A percentile compares a stretch with the other conserved stretches of the same genome.
Evolutionary conservation across 331 rosid species (phyloP).

Genomic region (Malus hybrid): DNA sequence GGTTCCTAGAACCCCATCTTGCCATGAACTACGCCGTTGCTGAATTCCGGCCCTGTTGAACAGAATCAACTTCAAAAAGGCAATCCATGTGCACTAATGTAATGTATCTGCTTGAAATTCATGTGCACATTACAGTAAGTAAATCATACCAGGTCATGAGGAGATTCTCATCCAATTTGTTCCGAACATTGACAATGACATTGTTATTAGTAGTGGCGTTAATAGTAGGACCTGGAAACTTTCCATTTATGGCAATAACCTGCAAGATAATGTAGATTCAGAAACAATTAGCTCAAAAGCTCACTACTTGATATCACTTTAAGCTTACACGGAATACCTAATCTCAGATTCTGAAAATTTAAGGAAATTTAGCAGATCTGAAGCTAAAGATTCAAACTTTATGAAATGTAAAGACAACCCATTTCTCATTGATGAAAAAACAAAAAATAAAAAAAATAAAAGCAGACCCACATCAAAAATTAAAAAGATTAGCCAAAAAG

Average conservation of each 20-base stretch:
- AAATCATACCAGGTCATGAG: conserved; percentile 74
- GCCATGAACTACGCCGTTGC: conserved; percentile 89
- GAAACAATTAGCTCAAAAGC: not conserved
- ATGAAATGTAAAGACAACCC: conserved; percentile 23
- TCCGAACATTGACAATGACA: conserved; percentile 71
- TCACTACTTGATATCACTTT: conserved; percentile 2
- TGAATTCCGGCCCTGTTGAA: conserved; percentile 84
- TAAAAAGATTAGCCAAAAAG: not conserved
- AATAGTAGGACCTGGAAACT: conserved; percentile 85
- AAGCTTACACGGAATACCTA: conserved; percentile 12
- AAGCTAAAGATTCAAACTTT: conserved; percentile 36
- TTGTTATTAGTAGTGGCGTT: conserved; percentile 89
- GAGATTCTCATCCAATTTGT: conserved; percentile 85
- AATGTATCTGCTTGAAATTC: not conserved
- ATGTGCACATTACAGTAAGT: conserved; percentile 6
- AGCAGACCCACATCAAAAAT: conserved; percentile 10
- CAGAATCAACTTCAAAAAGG: conserved; percentile 8
- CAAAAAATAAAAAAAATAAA: not conserved
- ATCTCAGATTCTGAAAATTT: not conserved
- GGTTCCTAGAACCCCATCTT: conserved; percentile 92
- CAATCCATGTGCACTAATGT: conserved; percentile 7
- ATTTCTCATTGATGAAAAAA: not conserved
- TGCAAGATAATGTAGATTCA: conserved; percentile 26
- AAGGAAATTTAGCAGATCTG: conserved; percentile 48
- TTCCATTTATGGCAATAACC: conserved; percentile 83